Evolutionary conservation across 441 rosid species (phyloP), one percentile per base, ranked within the genome.

Genomic region (Hura crepitans): DNA sequence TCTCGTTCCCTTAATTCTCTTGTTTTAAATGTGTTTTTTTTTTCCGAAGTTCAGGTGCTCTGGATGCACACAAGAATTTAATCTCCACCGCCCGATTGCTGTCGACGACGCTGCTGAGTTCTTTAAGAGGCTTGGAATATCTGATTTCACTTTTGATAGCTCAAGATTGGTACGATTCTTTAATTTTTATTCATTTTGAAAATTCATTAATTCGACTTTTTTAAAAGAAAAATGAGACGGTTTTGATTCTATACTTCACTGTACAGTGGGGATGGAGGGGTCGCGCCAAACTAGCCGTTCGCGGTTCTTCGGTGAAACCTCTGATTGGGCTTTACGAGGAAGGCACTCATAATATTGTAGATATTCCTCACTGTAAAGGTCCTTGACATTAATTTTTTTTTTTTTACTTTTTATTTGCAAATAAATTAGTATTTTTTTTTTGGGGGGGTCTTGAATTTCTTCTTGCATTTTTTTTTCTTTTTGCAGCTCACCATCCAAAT

Each of bases 211-310:
- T 14, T 8, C 9, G 12, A 20, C 14, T 0, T 46, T 5, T 33
- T 37, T 62, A 49, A 14, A 10, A 20, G 28, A 14, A 15, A 22
- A 11, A 9, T 47, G 2, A 46, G 9, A 35, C 61, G 30, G 69
- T 78, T 72, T n/a, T 80, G 58, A 71, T 74, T 30, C 51, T 43
- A 15, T 78, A 73, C 58, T 69, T 77, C 47, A 15, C 23, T 46
- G 57, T 50, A 33, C 86, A 93, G 95, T 87, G 92, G 88, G 98
- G 86, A 72, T 94, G 96, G 98, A 82, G 97, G 66, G 89, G 97
- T 74, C 87, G 96, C 49, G 97, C 98, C 7, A 94, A 94, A 71
- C 68, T 94, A 31, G 98, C 96, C 3, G 84, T 91, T 71, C 96
- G 98, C 20, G 97, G 98, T 33, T 69, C 91, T 4, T 75, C 89